Evolutionary conservation across 2,329 filamentous ascomycete species (phyloP), one percentile per base, ranked within the genome.

Genomic region (Aspergillus sergii): DNA sequence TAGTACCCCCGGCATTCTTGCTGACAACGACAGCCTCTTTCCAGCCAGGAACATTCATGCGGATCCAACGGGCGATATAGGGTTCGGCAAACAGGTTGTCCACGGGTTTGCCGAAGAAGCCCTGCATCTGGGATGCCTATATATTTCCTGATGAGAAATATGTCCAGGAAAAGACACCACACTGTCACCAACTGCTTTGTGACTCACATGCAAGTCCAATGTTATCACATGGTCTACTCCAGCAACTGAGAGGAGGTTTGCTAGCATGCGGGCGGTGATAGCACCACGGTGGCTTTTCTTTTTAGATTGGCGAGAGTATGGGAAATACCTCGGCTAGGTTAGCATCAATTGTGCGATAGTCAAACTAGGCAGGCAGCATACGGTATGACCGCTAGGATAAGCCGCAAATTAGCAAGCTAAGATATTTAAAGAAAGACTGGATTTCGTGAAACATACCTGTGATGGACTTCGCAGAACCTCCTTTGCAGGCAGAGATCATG

Each of bases 221-320:
- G 95, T 99, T 73, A 99, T 94, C 77, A 99, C 92, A 83, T 99
- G 95, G 80, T 96, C 93, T 69, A 99, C 93, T 59, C 95, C 95
- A 58, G 95, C 95, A 62, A 99, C 91, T 64, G 91, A 88, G 70
- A 99, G 88, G 57, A 98, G 87, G 78, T 99, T 99, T 65, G 95
- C 94, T 59, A 99, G 87, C 93, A 99, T 97, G 70, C 94, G 90
- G 60, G 95, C 95, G 10, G 95, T 97, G 75, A 99, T 98, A 63
- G 95, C 93, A 58, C 95, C 95, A 68, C 95, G 88, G 76, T 98
- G 94, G 61, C 93, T 93, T 82, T 99, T 99, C 85, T 98, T 98
- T 85, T 99, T 99, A 63, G 94, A 98, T 80, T 99, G 95, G 66
- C 95, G 92, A 71, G 93, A 97, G 83, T 99, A 99, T n/a, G 95